These are phyloP conservation scores for Zoysia matrella DNA, from an alignment of 202 grass and related monocot genomes.

Conservation along the genomic window DNA sequence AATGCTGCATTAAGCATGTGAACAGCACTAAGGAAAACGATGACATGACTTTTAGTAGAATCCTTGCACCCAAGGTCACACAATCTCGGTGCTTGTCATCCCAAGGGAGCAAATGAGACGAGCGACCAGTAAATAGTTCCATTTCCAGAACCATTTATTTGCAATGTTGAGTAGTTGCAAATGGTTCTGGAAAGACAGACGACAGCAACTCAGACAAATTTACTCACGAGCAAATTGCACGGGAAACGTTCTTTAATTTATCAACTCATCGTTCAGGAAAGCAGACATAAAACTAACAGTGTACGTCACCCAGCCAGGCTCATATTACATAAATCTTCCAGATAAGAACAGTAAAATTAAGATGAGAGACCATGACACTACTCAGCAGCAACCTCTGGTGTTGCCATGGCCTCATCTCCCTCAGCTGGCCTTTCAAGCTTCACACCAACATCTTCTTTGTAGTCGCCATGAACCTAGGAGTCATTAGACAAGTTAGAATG, in stretches of 20 bases:
- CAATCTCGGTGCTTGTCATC: too few species aligned
- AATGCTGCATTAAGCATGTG: too few species aligned
- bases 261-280: background rate
- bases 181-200: too few species aligned
- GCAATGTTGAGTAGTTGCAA: too few species aligned
- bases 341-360: conserved; percentile 14
- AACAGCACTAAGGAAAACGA: too few species aligned
- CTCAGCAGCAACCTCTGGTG: conserved; percentile 45
- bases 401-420: conserved; percentile 56
- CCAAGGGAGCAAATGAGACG: too few species aligned
- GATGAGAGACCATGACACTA: conserved; percentile 32
- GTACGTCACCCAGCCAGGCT: conserved; percentile 1
- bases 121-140: too few species aligned
- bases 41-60: too few species aligned
- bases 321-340: conserved; percentile 27
- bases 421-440: conserved; percentile 82
- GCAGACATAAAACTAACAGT: conserved; percentile 37
- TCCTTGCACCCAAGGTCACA: too few species aligned
- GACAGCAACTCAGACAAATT: background rate
- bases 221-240: background rate
- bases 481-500: background rate
- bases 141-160: too few species aligned
- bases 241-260: conserved; percentile 1
- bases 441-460: conserved; percentile 85
- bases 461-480: conserved; percentile 83